phyloP scores from a whole-genome alignment of 2,329 filamentous ascomycete genomes.

The Mariannaea elegans region DNA sequence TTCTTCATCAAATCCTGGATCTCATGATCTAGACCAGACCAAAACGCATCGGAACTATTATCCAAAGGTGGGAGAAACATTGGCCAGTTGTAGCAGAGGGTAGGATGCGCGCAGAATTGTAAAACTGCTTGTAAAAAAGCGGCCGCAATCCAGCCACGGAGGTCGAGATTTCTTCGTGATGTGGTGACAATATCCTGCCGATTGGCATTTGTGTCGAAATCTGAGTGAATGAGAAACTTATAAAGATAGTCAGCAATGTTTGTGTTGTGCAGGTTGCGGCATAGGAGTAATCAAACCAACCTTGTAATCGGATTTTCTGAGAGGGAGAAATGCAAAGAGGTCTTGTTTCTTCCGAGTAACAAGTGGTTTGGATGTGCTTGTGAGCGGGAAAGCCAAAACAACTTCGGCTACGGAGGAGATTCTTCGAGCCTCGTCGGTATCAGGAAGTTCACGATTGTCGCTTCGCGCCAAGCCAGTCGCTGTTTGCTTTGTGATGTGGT shows the following conservation, averaged over 20 bases:
- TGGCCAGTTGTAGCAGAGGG: conserved; percentile 25
- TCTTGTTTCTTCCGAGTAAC: conserved; percentile 9
- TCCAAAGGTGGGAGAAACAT: conserved; percentile 20
- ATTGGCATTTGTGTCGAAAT: conserved; percentile 28
- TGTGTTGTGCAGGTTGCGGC: neutral
- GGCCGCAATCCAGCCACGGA: neutral
- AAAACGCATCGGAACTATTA: conserved; percentile 1
- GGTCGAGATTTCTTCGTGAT: conserved; percentile 10
- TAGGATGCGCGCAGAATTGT: conserved; percentile 27
- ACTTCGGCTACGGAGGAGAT: conserved; percentile 16
- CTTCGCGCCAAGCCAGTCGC: conserved; percentile 6
- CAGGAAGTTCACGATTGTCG: conserved; percentile 21
- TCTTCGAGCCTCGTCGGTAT: neutral
- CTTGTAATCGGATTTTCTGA: conserved; percentile 18
- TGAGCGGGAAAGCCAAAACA: conserved; percentile 31
- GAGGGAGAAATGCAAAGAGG: conserved; percentile 27
- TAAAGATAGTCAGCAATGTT: neutral
- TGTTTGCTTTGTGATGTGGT: conserved; percentile 21
- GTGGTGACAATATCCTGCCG: conserved; percentile 26
- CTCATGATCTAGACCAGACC: neutral
- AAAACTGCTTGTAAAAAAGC: conserved; percentile 10
- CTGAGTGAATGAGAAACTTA: conserved; percentile 31
- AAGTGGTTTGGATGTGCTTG: neutral
- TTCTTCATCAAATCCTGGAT: neutral
- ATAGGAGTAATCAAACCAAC: neutral